Evolutionary conservation across 257 asterid species (phyloP), one percentile per base, ranked within the genome.

Genomic region (Przewalskia tangutica): DNA sequence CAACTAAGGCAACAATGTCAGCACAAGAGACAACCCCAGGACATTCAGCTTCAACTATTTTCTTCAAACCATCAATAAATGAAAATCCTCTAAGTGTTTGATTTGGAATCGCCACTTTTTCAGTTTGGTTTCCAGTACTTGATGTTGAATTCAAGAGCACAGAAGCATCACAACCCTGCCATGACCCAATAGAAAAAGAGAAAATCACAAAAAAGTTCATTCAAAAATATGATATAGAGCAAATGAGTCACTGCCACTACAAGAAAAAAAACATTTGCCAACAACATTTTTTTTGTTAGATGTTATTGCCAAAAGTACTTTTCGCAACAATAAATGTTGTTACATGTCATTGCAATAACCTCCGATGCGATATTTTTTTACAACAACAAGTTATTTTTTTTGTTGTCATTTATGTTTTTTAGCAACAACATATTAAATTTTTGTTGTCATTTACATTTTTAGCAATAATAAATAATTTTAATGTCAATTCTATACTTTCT

Each of bases 101-200:
- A 70, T 86, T 86, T 0, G 89, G 89, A 63, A 44, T 11, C 2
- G 87, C 84, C n/a, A 50, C 42, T 59, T 84, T 86, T 70, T 86
- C 89, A 0, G 89, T 84, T 16, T 86, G 87, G 10, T 62, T 77
- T 9, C 85, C 79, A 6, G 79, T 64, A 14, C 81, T 78, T 17
- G 83, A 60, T 2, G 89, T 86, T 32, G 68, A 84, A 59, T 86
- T 84, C 85, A 84, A 76, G 7, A 86, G 84, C 79, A 86, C 65
- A 1, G 87, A 86, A n/a, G 68, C 89, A 86, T 86, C 89, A 84
- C 87, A 86, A 32, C 89, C 87, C 89, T 86, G 80, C 1, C 16
- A 3, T 38, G 8, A 23, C 3, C 51, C 11, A 7, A 62, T 17
- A 23, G 2, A 23, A 5, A 23, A 5, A 14, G 16, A 14, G 3